phyloP scores from a whole-genome alignment of 169 alveolate species.

The Cryptosporidium parvum region DNA sequence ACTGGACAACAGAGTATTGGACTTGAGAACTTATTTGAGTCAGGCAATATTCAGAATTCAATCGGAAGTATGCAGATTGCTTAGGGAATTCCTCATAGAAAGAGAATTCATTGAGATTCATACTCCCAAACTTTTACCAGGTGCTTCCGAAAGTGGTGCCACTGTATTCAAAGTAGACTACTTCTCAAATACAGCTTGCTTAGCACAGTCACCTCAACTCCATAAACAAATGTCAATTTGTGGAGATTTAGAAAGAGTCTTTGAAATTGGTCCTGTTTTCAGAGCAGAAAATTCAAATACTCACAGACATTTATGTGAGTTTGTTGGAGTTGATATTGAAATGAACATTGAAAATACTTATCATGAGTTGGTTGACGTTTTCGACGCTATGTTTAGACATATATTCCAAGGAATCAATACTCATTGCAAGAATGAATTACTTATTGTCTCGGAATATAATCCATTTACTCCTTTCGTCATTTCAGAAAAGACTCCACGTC shows the following conservation, averaged over 20 bases:
- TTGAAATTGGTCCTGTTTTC: conserved; percentile 99
- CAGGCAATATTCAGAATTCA: conserved; percentile 94
- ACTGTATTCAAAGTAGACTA: conserved; percentile 94
- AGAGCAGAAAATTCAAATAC: conserved; percentile 99
- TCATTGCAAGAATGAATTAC: conserved; percentile 87
- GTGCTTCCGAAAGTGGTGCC: conserved; percentile 99
- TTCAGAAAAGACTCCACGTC: conserved; percentile 82
- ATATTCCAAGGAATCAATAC: conserved; percentile 89
- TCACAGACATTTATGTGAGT: conserved; percentile 99
- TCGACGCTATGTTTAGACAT: conserved; percentile 89
- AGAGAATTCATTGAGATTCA: conserved; percentile 97
- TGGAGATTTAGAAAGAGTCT: conserved; percentile 96
- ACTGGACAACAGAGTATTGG: conserved; percentile 96
- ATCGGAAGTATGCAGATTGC: conserved; percentile 93
- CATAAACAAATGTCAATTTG: conserved; percentile 98
- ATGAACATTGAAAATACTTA: conserved; percentile 96
- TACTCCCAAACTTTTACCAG: conserved; percentile 98
- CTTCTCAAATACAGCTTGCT: conserved; percentile 92
- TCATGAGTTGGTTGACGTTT: conserved; percentile 94
- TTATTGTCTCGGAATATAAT: conserved; percentile 86
- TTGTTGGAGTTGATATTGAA: conserved; percentile 98
- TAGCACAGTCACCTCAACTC: conserved; percentile 99
- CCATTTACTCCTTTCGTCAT: conserved; percentile 89
- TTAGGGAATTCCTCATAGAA: conserved; percentile 91
- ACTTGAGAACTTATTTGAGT: conserved; percentile 94